A percentile compares a stretch with the other conserved stretches of the same genome.
These are phyloP conservation scores for Globisporangium spinosum DNA, from an alignment of 352 stramenopile genomes.

Conservation along the genomic window DNA sequence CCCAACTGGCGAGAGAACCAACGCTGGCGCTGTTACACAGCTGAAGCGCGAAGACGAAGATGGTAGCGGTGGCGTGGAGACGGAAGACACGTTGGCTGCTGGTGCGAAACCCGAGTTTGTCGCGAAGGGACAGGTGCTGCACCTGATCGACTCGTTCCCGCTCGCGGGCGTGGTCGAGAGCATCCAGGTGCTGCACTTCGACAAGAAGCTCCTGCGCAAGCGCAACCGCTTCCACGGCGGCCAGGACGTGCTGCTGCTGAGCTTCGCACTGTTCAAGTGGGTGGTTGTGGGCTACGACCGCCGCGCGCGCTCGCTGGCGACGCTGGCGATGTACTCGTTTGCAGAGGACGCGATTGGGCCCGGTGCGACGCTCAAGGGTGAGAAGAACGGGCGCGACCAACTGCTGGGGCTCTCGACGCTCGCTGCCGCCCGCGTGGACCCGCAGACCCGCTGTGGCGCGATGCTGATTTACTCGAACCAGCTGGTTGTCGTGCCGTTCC, in stretches of 20 bases:
- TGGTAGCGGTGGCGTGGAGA: not conserved
- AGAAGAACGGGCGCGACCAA: slow-evolving; percentile 73
- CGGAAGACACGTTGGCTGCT: not conserved
- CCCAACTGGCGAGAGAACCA: slow-evolving; percentile 8
- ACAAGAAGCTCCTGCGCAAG: slow-evolving; percentile 58
- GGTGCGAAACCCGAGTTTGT: not conserved
- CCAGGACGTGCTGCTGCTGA: slow-evolving; percentile 76
- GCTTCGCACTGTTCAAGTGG: slow-evolving; percentile 73
- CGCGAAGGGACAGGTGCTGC: slow-evolving; percentile 63
- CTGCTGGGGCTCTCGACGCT: slow-evolving; percentile 61
- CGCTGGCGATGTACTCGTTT: slow-evolving; percentile 81
- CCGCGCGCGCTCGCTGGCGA: slow-evolving; percentile 40
- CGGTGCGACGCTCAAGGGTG: slow-evolving; percentile 74
- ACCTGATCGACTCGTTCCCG: slow-evolving; percentile 66
- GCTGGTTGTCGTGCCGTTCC: slow-evolving; percentile 77
- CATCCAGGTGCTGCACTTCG: slow-evolving; percentile 67
- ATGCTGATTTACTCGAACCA: slow-evolving; percentile 86
- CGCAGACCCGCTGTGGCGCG: slow-evolving; percentile 71
- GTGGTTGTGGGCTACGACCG: slow-evolving; percentile 77
- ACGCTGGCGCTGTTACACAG: not conserved
- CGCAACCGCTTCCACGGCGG: slow-evolving; percentile 67
- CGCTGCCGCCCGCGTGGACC: slow-evolving; percentile 52
- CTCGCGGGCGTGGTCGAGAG: slow-evolving; percentile 70
- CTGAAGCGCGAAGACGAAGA: not conserved
- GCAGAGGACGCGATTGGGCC: slow-evolving; percentile 76